Base-by-base conservation (phyloP, 495 filamentous ascomycete species). In the Chlorociboria aeruginascens region DNA sequence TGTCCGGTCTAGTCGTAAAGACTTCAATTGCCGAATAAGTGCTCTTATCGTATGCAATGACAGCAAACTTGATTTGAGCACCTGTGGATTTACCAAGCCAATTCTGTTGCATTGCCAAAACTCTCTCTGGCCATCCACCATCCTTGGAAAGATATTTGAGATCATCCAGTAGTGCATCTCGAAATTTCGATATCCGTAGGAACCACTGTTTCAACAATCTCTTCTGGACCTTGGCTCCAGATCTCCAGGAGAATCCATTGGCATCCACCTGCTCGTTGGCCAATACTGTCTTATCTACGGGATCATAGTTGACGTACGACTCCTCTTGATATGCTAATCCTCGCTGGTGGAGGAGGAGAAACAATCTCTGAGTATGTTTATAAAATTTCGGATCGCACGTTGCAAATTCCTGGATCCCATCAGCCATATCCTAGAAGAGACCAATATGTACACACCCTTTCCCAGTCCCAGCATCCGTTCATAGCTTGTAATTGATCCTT, bases 211-310 rank as follows among this genome's bases (percentile, higher is more conserved):
- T 85, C 16, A 94, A 67, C 45, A 77, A 77, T 43, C 76, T 65
- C 63, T 88, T 82, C 61, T 90, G 84, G 30, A 94, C 86, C 54
- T 85, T 81, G 7, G 85, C 88, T 3, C 88, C 88, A 8, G 86
- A 92, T 42, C 88, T 72, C 88, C 88, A 95, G 7, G 87, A 93
- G 54, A 69, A 77, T 1, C 88, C 88, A 56, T 85, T 81, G 7
- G 81, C 68, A 58, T 89, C 86, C 8, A 95, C 88, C 62, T 95
- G 88, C 57, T 95, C 88, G 61, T 95, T 95, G 1, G 88, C 88
- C 39, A 95, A 65, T 25, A 95, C 88, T 0, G 88, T 95, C 64
- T 82, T 81, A 60, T 95, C 88, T 17, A 95, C 73, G 6, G 88
- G 88, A 53, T 94, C 88, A 64, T 83, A 95, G 63, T 95, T 95